phyloP scores from a whole-genome alignment of 257 asterid genomes.

The Solanum etuberosum region DNA sequence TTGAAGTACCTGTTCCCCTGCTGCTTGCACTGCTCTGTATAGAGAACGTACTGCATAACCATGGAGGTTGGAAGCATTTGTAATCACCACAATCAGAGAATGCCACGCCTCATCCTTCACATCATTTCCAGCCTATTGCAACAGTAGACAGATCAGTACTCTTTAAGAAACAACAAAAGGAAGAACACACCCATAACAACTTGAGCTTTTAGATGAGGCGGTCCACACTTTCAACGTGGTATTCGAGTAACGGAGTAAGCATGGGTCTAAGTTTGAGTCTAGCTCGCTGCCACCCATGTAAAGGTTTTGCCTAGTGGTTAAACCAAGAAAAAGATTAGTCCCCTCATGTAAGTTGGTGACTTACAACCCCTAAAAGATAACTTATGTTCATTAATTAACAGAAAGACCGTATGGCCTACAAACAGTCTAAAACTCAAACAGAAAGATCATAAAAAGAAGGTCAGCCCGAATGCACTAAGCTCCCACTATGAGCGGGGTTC shows the following conservation, averaged over 20 bases:
- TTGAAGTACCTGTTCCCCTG: conserved; percentile 65
- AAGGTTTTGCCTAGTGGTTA: neutral
- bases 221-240: neutral
- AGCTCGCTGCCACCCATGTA: neutral
- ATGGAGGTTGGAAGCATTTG: conserved; percentile 88
- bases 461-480: neutral
- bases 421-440: neutral
- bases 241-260: neutral
- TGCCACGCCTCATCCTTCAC: conserved; percentile 98
- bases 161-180: neutral
- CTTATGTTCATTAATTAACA: neutral
- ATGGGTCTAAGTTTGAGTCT: neutral
- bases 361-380: neutral
- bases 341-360: neutral
- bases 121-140: conserved; percentile 73
- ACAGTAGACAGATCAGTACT: conserved; percentile 4
- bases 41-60: conserved; percentile 82
- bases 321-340: neutral
- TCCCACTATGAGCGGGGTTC: neutral
- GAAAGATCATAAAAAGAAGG: neutral
- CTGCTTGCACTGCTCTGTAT: conserved; percentile 58
- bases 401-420: neutral
- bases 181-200: neutral
- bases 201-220: neutral
- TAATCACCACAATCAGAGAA: conserved; percentile 76